Percentiles rank a stretch among this genome's conserved stretches.
Evolutionary conservation across 2,329 filamentous ascomycete genomes (phyloP).

Genomic region (Lasiodiplodia citricola): DNA sequence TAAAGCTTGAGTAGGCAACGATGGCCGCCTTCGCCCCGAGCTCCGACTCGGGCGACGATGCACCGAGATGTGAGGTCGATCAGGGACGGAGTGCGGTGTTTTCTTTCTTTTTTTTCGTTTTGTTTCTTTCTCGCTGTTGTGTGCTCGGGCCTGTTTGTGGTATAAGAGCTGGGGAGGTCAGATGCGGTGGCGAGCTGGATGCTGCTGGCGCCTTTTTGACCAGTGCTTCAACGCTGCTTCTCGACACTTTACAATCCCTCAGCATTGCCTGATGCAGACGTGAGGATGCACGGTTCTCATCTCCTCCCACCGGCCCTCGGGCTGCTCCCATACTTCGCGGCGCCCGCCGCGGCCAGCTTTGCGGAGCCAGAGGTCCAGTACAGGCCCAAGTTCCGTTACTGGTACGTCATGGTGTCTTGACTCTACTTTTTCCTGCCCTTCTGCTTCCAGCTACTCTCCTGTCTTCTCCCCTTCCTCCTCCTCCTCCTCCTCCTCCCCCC

Average conservation of each 20-base stretch:
- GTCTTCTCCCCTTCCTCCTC: not conserved
- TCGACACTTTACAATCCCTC: not conserved
- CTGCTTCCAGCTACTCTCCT: too few species aligned
- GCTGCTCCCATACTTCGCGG: not conserved
- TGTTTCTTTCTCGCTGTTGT: not conserved
- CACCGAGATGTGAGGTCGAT: slow-evolving; percentile 4
- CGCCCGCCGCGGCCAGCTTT: not conserved
- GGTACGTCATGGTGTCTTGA: slow-evolving; percentile 25
- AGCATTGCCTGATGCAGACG: too few species aligned
- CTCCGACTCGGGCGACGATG: slow-evolving; percentile 5
- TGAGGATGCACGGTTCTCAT: not conserved
- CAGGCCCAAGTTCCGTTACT: slow-evolving; percentile 35
- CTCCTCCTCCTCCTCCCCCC: not conserved
- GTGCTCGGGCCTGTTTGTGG: not conserved
- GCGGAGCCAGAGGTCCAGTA: slow-evolving; percentile 24
- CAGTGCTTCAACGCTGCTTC: not conserved
- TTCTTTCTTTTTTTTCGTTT: not conserved
- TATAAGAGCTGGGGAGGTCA: not conserved
- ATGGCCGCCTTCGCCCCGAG: not conserved
- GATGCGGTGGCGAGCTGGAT: not conserved
- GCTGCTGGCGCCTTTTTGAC: not conserved
- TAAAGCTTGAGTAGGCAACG: not conserved
- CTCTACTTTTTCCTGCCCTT: not conserved
- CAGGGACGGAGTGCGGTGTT: not conserved
- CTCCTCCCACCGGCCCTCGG: not conserved